Base-by-base conservation (phyloP, 83 land plant genomes). In the Larix sibirica region DNA sequence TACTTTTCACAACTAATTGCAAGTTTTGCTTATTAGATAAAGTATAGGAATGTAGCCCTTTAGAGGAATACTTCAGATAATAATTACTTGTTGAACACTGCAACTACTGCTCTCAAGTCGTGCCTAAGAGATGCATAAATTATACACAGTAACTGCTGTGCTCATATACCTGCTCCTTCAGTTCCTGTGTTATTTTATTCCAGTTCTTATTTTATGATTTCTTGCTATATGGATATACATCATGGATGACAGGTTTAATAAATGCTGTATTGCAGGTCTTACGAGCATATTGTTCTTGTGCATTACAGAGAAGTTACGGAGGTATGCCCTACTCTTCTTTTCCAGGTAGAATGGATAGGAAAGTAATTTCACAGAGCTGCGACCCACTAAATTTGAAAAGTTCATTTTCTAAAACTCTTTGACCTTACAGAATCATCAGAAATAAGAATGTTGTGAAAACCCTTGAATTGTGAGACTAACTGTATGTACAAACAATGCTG, bases 261-360 rank as follows among this genome's bases (percentile, higher is more conserved):
- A 14, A 69, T 36, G 44, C 17, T 36, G 20, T 66, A 74, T 83
- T 81, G 60, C 92, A 92, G 95, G 92, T 85, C 87, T 60, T 83
- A 81, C 84, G 95, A 92, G 38, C 88, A 92, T 80, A 92, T 92
- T 84, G 95, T 90, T 83, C 89, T 92, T 47, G 95, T 92, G 82
- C 95, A 92, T 42, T 92, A 92, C 80, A 87, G 91, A 87, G 90
- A 92, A 23, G 90, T 90, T 23, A 59, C 79, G 65, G 92, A 92
- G 90, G 94, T 89, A 67, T 74, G 82, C 18, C 44, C 62, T 64
- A 82, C 24, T 59, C 40, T 33, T 33, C 36, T 33, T 33, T 1
- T 33, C 3, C 36, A 33, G 36, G 36, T 33, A 33, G 36, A 33
- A 33, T 33, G 36, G 36, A 33, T 1, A 33, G 36, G 36, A 33